Conservation (phyloP, 2,329 filamentous ascomycete genomes). For the Geosmithia putterillii region DNA sequence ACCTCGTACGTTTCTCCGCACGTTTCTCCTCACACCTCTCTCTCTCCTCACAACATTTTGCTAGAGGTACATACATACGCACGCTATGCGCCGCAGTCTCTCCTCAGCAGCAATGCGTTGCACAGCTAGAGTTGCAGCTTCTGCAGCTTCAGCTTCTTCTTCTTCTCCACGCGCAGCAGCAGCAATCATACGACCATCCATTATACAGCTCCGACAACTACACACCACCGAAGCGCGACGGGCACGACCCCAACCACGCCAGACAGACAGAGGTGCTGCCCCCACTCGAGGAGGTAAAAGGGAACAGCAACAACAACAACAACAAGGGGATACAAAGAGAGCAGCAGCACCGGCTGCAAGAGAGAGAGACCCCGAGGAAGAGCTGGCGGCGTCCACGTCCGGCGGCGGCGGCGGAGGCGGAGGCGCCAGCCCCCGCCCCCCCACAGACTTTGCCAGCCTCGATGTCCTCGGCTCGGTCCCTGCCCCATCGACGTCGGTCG, state of each 20-base stretch:
- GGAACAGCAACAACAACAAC: not conserved
- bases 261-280: no score
- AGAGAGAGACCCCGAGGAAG: no score
- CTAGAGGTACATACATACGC: no score
- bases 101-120: not conserved
- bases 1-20: not conserved
- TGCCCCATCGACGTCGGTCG: slow-evolving; percentile 68
- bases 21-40: no score
- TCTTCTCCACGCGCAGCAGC: no score
- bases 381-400: not conserved
- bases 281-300: not conserved
- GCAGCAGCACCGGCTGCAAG: slow-evolving; percentile 11
- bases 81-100: not conserved
- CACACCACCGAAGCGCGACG: not conserved
- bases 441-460: slow-evolving; percentile 57
- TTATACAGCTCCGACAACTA: not conserved
- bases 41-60: no score
- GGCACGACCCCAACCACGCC: no score
- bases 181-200: not conserved
- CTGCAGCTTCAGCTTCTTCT: not conserved
- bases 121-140: not conserved
- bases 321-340: slow-evolving; percentile 1
- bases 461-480: slow-evolving; percentile 70
- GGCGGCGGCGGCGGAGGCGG: slow-evolving; percentile 1
- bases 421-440: slow-evolving; percentile 9